These are phyloP conservation scores for Polytrichum formosum DNA, from an alignment of 225 moss, liverwort and hornwort species.

Conservation along the genomic window DNA sequence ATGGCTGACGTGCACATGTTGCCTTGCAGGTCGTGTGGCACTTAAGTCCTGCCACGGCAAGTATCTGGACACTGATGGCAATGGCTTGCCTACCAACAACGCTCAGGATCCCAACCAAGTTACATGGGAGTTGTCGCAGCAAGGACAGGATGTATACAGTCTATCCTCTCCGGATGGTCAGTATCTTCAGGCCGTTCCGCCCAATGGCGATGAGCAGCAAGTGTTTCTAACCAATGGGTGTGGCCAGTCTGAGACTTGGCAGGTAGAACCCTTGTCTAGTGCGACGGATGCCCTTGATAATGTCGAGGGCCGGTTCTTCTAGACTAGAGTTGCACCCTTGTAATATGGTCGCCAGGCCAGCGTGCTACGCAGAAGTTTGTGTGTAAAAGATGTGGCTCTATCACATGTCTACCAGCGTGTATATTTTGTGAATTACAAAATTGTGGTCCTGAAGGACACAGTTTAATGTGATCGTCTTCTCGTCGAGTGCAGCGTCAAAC, in stretches of 20 bases:
- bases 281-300: neutral
- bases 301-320: neutral
- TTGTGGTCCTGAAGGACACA: neutral
- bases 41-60: constrained; percentile 4
- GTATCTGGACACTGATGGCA: constrained; percentile 4
- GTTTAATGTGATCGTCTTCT: neutral
- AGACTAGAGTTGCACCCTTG: neutral
- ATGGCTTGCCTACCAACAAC: constrained; percentile 4
- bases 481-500: neutral
- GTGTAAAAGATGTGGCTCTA: neutral
- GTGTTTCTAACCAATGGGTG: neutral
- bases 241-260: neutral
- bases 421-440: neutral
- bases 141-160: neutral
- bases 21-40: constrained; percentile 1
- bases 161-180: constrained; percentile 1
- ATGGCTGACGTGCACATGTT: neutral
- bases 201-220: constrained; percentile 1
- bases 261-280: neutral
- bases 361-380: neutral
- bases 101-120: neutral
- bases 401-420: neutral
- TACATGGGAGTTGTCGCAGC: constrained; percentile 2
- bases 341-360: neutral
- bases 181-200: constrained; percentile 1